Conservation (phyloP, 495 filamentous ascomycete genomes). For the Niebla homalea region DNA sequence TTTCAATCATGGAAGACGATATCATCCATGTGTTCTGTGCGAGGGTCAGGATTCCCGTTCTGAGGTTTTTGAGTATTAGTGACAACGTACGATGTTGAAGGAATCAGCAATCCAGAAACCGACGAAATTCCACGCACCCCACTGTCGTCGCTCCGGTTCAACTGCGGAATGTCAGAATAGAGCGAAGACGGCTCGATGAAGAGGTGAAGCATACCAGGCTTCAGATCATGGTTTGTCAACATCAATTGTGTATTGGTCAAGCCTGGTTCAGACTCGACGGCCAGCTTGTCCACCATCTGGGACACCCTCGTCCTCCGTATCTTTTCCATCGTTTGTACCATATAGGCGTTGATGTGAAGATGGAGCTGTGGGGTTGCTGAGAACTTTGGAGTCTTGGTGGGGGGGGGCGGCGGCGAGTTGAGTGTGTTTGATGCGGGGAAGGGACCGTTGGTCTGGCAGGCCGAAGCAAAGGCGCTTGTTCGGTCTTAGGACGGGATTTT, state of each 20-base stretch:
- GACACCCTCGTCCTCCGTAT: constrained; percentile 7
- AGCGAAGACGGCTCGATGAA: neutral
- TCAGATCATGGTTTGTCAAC: constrained; percentile 82
- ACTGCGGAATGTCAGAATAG: constrained; percentile 32
- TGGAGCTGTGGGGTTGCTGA: neutral
- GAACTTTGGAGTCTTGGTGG: neutral
- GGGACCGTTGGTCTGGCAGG: neutral
- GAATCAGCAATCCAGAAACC: constrained; percentile 90
- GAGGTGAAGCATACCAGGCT: constrained; percentile 44
- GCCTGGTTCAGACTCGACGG: constrained; percentile 62
- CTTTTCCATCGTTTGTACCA: constrained; percentile 24
- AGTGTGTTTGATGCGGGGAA: no score
- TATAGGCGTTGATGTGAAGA: neutral
- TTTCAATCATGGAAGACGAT: constrained; percentile 64
- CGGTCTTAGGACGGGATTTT: neutral
- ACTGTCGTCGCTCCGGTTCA: constrained; percentile 70
- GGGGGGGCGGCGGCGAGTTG: neutral
- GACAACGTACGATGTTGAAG: constrained; percentile 63
- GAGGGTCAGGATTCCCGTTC: constrained; percentile 1
- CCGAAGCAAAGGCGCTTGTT: neutral
- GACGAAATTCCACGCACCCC: constrained; percentile 81
- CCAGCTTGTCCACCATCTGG: constrained; percentile 37
- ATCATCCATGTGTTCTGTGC: constrained; percentile 92
- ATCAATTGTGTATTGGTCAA: constrained; percentile 76
- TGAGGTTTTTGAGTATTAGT: neutral